Evolutionary conservation across 805 yeast genomes (phyloP).

Genomic region (Sugiyamaella qingdaonensis): DNA sequence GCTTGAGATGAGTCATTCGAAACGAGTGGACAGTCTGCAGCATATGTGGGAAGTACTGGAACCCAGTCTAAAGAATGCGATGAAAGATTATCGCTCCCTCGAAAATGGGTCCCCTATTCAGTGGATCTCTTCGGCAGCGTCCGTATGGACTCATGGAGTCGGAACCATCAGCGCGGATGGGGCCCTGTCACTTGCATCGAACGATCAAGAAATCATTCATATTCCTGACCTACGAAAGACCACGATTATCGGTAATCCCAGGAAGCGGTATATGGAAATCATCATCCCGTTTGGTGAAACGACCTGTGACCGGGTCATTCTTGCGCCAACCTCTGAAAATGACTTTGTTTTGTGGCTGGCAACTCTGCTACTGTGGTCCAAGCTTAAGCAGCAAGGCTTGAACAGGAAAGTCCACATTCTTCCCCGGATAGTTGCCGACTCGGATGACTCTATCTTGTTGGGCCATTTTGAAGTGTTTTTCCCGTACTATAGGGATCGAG

Average conservation of each 20-base stretch:
- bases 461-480: slow-evolving; percentile 20
- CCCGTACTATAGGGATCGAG: slow-evolving; percentile 10
- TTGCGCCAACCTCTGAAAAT: slow-evolving; percentile 18
- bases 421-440: slow-evolving; percentile 1
- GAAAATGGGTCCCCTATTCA: slow-evolving; percentile 16
- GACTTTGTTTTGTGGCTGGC: slow-evolving; percentile 20
- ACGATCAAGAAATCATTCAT: slow-evolving; percentile 1
- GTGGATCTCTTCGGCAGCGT: slow-evolving; percentile 17
- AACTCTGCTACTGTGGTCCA: slow-evolving; percentile 19
- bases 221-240: slow-evolving; percentile 19
- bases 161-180: slow-evolving; percentile 13
- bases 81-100: slow-evolving; percentile 12
- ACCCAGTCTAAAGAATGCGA: slow-evolving; percentile 9
- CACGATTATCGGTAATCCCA: slow-evolving; percentile 17
- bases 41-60: slow-evolving; percentile 13
- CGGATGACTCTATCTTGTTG: slow-evolving; percentile 13
- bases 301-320: slow-evolving; percentile 11
- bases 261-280: slow-evolving; percentile 19
- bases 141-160: slow-evolving; percentile 8
- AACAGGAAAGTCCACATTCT: slow-evolving; percentile 12
- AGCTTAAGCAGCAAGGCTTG: slow-evolving; percentile 20
- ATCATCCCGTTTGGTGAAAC: slow-evolving; percentile 12
- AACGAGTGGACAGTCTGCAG: slow-evolving; percentile 5
- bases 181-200: slow-evolving; percentile 7
- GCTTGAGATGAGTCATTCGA: neutral